phyloP scores from a whole-genome alignment of 2,329 filamentous ascomycete species.

The Microdochium bolleyi region DNA sequence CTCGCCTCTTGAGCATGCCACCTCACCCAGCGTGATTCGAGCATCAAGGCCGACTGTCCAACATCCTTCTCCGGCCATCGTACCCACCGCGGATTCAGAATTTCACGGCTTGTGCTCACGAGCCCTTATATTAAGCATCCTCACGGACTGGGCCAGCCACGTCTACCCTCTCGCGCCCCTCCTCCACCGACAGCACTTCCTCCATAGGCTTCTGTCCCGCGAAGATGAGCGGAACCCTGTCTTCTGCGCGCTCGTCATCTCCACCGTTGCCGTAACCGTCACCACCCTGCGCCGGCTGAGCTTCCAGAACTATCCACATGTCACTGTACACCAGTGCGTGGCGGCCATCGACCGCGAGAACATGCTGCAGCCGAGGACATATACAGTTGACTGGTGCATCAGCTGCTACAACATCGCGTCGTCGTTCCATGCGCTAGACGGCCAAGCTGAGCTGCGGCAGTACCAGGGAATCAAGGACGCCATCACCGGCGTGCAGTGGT shows the following conservation, averaged over 20 bases:
- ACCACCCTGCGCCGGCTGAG: background rate
- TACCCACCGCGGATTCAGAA: background rate
- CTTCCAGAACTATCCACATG: background rate
- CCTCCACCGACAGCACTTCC: background rate
- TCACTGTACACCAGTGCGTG: background rate
- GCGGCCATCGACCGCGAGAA: background rate
- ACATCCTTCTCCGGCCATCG: background rate
- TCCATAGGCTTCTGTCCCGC: background rate
- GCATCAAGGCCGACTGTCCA: background rate
- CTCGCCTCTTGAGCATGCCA: no score
- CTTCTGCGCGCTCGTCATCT: background rate
- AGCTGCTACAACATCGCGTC: background rate
- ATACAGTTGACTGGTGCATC: background rate
- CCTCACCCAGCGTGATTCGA: background rate
- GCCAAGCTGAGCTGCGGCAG: slow-evolving; percentile 3
- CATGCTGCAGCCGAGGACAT: background rate
- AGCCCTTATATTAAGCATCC: background rate
- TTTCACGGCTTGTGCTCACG: background rate
- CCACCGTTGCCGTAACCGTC: background rate
- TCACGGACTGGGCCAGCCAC: background rate
- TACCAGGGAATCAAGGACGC: slow-evolving; percentile 5
- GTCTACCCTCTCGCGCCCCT: background rate
- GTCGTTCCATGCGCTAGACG: slow-evolving; percentile 9
- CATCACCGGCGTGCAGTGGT: slow-evolving; percentile 1
- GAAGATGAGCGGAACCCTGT: background rate